Percentiles rank a stretch among this genome's conserved stretches.
Conservation (phyloP, 1,284 basidiomycete species). For the Xerocomus nothofagi region DNA sequence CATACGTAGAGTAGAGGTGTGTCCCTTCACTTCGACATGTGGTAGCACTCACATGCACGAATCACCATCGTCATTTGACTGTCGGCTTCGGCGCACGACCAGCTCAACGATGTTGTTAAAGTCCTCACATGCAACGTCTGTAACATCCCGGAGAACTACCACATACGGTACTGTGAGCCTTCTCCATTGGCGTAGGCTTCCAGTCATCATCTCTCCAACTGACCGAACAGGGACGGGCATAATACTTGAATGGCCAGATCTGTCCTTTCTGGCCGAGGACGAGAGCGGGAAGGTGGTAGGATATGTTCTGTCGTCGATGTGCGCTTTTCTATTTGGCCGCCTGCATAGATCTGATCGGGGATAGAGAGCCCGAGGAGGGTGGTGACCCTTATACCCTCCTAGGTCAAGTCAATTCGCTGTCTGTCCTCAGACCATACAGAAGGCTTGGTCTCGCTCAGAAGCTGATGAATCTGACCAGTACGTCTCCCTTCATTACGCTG, state of each 20-base stretch:
- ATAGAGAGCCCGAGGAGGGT: conserved; percentile 25
- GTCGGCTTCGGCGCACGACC: neutral
- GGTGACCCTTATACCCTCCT: conserved; percentile 8
- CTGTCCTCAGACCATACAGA: conserved; percentile 82
- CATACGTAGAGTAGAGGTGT: conserved; percentile 31
- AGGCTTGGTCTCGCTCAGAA: conserved; percentile 85
- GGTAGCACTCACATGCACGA: neutral
- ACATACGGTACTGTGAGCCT: conserved; percentile 81
- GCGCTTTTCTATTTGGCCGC: conserved; percentile 23
- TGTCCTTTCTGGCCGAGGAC: conserved; percentile 94
- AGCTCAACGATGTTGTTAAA: conserved; percentile 29
- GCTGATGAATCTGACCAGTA: conserved; percentile 86
- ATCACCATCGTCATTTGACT: neutral
- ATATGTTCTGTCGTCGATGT: conserved; percentile 96
- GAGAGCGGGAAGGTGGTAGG: conserved; percentile 88
- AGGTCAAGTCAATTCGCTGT: conserved; percentile 91
- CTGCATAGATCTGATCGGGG: conserved; percentile 3
- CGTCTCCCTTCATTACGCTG: conserved; percentile 27
- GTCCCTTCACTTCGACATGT: conserved; percentile 2
- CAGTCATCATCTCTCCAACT: conserved; percentile 6
- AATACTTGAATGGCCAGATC: conserved; percentile 87
- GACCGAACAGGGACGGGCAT: conserved; percentile 82
- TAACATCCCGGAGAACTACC: conserved; percentile 87
- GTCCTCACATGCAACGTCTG: conserved; percentile 69
- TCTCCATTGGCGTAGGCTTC: neutral